Evolutionary conservation across 176 grass and related monocot genomes (phyloP).

Genomic region (Echinochloa phyllopogon): DNA sequence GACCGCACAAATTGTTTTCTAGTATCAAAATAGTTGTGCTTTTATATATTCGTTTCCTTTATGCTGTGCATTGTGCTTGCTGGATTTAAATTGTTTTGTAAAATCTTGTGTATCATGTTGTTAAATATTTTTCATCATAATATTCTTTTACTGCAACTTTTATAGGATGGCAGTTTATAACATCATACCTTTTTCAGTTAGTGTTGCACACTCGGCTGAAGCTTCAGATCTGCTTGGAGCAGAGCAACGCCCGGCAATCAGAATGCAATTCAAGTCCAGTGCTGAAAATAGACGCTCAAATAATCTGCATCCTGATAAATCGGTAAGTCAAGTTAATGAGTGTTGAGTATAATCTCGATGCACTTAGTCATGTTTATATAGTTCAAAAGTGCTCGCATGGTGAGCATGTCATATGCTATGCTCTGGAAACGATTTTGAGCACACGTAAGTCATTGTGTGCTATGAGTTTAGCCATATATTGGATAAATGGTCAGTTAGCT

Average conservation of each 20-base stretch:
- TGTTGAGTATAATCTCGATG: not conserved
- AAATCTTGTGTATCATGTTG: not conserved
- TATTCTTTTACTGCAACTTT: not conserved
- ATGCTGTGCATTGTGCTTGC: not conserved
- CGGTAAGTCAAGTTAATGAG: slow-evolving; percentile 36
- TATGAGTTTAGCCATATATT: not conserved
- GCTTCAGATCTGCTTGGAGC: slow-evolving; percentile 45
- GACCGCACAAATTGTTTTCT: slow-evolving; percentile 15
- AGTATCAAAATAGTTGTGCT: not conserved
- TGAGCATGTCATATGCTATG: not conserved
- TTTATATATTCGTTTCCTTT: not conserved
- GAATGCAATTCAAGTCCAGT: slow-evolving; percentile 57
- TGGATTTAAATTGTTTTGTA: slow-evolving; percentile 13
- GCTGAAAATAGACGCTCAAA: slow-evolving; percentile 58
- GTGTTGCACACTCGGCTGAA: slow-evolving; percentile 39
- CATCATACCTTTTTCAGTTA: slow-evolving; percentile 47
- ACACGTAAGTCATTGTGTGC: not conserved
- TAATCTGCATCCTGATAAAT: slow-evolving; percentile 48
- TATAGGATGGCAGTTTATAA: slow-evolving; percentile 8
- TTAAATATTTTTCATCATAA: not conserved
- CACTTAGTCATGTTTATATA: not conserved
- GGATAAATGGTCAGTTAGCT: not conserved
- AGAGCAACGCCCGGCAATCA: slow-evolving; percentile 52
- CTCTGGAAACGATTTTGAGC: not conserved
- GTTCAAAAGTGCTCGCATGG: slow-evolving; percentile 1